Evolutionary conservation across 1,284 basidiomycete genomes (phyloP), one percentile per base, ranked within the genome.

Genomic region (Cryptococcus hybrid): DNA sequence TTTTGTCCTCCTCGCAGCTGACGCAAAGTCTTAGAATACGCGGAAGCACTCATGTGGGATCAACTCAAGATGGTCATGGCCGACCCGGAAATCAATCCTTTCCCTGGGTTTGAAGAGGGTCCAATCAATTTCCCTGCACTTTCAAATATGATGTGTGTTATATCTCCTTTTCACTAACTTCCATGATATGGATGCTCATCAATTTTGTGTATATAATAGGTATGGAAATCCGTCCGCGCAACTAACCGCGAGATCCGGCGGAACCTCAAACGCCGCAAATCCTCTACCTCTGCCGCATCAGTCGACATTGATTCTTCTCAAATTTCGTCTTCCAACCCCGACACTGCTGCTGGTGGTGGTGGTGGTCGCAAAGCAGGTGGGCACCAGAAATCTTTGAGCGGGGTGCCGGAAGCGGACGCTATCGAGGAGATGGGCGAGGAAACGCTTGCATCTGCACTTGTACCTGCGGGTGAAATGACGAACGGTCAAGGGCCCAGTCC

Each of bases 41-140:
- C 64, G 9, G 74, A 78, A 52, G 81, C 81, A 0, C 68, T 84
- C 11, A 78, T 76, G 51, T 84, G 83, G 67, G 83, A 84, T 63
- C 82, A 84, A 62, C 73, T 84, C 9, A 67, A 73, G 7, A 73
- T 71, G 37, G 77, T 79, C 12, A 79, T 84, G 76, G 66, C 65
- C 5, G 69, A 73, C 30, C 61, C 66, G 9, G 52, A 56, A 11
- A 57, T 56, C 2, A 77, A 73, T 43, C 75, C 75, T 1, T 67
- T 77, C 15, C 68, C 68, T 4, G 82, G 82, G 0, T 84, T 84
- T 64, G 51, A 73, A 7, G 83, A 82, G 58, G 78, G 70, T 4
- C 62, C 62, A 0, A 82, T 82, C 63, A 63, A 72, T 13, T 82
- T 82, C 59, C 40, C n/a, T 81, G 80, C 3, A 82, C 81, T 11